phyloP scores from a whole-genome alignment of 2,329 filamentous ascomycete genomes.

The Ophiocordyceps camponoti-floridani region DNA sequence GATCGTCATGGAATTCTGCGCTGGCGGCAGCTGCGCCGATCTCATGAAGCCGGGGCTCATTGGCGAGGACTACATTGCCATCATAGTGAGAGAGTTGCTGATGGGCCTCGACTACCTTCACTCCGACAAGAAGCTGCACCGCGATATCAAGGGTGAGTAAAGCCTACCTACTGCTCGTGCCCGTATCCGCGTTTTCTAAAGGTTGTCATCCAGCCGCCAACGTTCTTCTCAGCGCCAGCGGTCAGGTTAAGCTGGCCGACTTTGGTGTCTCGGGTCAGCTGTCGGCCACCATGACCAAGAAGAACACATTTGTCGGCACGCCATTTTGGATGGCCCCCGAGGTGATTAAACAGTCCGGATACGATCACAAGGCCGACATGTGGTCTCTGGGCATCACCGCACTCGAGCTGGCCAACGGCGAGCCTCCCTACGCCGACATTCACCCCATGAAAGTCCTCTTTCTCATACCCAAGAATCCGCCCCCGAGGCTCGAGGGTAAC shows the following conservation, averaged over 20 bases:
- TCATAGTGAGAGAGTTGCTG: slow-evolving; percentile 82
- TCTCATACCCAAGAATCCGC: slow-evolving; percentile 72
- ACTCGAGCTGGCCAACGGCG: slow-evolving; percentile 74
- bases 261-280: slow-evolving; percentile 95
- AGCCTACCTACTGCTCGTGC: background rate
- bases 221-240: slow-evolving; percentile 70
- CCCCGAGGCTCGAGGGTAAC: slow-evolving; percentile 67
- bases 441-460: slow-evolving; percentile 93
- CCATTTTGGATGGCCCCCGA: slow-evolving; percentile 97
- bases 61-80: slow-evolving; percentile 77
- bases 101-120: slow-evolving; percentile 86
- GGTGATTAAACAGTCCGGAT: slow-evolving; percentile 71
- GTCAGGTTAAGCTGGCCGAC: slow-evolving; percentile 89
- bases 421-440: slow-evolving; percentile 67
- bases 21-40: slow-evolving; percentile 87
- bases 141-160: slow-evolving; percentile 57
- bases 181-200: background rate
- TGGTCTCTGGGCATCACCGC: slow-evolving; percentile 89
- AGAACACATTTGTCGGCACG: slow-evolving; percentile 93
- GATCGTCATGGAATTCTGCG: slow-evolving; percentile 98
- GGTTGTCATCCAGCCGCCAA: slow-evolving; percentile 55
- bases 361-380: slow-evolving; percentile 81
- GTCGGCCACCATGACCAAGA: slow-evolving; percentile 92
- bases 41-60: slow-evolving; percentile 85
- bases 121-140: slow-evolving; percentile 83